Evolutionary conservation across 2,329 filamentous ascomycete species (phyloP).

Genomic region (Colletotrichum siamense): DNA sequence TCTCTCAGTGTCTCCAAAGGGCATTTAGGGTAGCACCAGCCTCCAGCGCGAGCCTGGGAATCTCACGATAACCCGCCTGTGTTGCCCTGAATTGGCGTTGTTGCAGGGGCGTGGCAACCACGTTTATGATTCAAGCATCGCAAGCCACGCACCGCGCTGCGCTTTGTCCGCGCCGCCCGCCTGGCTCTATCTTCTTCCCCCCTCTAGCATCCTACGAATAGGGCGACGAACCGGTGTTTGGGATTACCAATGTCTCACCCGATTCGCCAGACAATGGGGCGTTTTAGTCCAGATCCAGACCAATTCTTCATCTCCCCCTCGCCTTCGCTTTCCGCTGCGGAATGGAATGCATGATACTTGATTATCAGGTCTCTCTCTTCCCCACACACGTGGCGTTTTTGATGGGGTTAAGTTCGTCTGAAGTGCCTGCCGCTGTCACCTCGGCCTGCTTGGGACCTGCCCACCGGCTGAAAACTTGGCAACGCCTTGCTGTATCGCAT

Average conservation of each 20-base stretch:
- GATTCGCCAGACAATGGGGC: neutral
- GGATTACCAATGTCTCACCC: neutral
- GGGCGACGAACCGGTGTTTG: neutral
- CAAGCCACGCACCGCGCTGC: neutral
- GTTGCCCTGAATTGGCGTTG: neutral
- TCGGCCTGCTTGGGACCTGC: neutral
- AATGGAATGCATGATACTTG: neutral
- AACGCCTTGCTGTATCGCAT: neutral
- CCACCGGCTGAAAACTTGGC: neutral
- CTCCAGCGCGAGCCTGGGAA: neutral
- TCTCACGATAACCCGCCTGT: neutral
- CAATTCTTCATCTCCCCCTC: neutral
- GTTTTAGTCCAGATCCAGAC: neutral
- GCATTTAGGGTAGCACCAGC: neutral
- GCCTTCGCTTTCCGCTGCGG: neutral
- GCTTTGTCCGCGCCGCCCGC: neutral
- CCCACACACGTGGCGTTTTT: neutral
- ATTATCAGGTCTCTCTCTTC: neutral
- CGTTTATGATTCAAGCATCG: conserved; percentile 4
- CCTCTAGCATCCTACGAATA: neutral
- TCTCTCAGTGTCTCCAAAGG: neutral
- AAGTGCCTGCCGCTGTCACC: neutral
- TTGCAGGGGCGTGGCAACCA: neutral
- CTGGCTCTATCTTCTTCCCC: neutral
- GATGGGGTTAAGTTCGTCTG: neutral